Conservation (phyloP, 2,329 filamentous ascomycete genomes). For the Rhynchosporium agropyri region DNA sequence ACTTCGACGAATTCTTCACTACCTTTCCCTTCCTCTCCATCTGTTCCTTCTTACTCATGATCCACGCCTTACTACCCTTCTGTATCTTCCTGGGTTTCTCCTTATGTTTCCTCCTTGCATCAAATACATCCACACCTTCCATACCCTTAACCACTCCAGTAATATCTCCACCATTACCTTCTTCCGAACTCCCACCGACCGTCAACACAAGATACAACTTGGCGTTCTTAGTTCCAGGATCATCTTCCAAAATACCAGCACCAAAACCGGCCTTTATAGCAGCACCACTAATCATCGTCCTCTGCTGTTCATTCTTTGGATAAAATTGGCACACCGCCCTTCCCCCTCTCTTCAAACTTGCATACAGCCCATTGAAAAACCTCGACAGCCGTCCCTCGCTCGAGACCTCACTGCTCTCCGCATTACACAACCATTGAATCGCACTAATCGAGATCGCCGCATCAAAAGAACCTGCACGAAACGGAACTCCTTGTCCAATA, state of each 20-base stretch:
- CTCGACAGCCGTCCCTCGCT: slow-evolving; percentile 75
- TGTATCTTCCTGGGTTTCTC: slow-evolving; percentile 56
- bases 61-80: slow-evolving; percentile 86
- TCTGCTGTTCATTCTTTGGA: slow-evolving; percentile 90
- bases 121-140: slow-evolving; percentile 83
- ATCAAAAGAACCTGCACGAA: slow-evolving; percentile 89
- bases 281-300: slow-evolving; percentile 87
- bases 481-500: slow-evolving; percentile 93
- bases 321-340: slow-evolving; percentile 97
- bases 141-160: slow-evolving; percentile 87
- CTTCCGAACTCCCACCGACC: slow-evolving; percentile 65
- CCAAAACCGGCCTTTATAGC: slow-evolving; percentile 95
- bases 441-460: slow-evolving; percentile 93
- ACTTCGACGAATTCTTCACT: slow-evolving; percentile 89
- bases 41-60: slow-evolving; percentile 84
- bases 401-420: slow-evolving; percentile 82
- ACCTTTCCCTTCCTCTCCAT: slow-evolving; percentile 95
- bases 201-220: slow-evolving; percentile 97
- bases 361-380: slow-evolving; percentile 94
- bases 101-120: slow-evolving; percentile 60
- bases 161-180: slow-evolving; percentile 71
- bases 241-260: slow-evolving; percentile 91
- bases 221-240: slow-evolving; percentile 92
- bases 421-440: slow-evolving; percentile 98
- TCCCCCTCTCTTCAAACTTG: slow-evolving; percentile 78